Base-by-base conservation (phyloP, 1,284 basidiomycete genomes). In the Neolentinus lepideus region DNA sequence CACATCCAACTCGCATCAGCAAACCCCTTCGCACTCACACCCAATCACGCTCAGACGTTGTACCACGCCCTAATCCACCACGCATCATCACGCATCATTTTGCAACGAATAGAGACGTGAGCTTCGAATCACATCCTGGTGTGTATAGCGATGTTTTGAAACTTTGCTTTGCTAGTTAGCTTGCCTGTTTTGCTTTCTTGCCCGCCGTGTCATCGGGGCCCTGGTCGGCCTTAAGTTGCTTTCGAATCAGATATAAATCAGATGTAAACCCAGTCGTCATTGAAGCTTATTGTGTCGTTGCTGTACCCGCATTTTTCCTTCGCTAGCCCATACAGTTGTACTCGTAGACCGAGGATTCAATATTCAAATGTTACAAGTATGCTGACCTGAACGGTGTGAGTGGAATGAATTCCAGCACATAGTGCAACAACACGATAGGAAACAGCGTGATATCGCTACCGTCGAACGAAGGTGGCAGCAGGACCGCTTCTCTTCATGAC, bases 401-500 rank as follows among this genome's bases (percentile, higher is more conserved):
- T n/a, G n/a, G n/a, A n/a, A n/a, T n/a, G n/a, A n/a, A n/a, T n/a
- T n/a, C n/a, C n/a, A n/a, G n/a, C n/a, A n/a, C n/a, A 12, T 31
- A 31, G 29, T 31, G 29, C 29, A 31, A 31, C 29, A 31, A 6
- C 6, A 31, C 29, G 29, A 31, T 12, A 12, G 29, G 29, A 4
- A 12, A 31, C 29, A 31, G n/a, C n/a, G n/a, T n/a, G n/a, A n/a
- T n/a, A n/a, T 6, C 12, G 29, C 29, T 31, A 56, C 33, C 38
- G 51, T 21, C 61, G 61, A 24, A 57, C 61, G 29, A 62, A 62
- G 2, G 57, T 55, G 8, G 54, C 47, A 11, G 56, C 21, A 46
- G 61, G 61, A 3, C 51, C 55, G 22, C 35, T 56, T 21, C 59
- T 55, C 36, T 60, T 62, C 52, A 60, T 8, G 9, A 62, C 56